phyloP scores from a whole-genome alignment of 2,329 filamentous ascomycete genomes.

The Septoria petroselini region DNA sequence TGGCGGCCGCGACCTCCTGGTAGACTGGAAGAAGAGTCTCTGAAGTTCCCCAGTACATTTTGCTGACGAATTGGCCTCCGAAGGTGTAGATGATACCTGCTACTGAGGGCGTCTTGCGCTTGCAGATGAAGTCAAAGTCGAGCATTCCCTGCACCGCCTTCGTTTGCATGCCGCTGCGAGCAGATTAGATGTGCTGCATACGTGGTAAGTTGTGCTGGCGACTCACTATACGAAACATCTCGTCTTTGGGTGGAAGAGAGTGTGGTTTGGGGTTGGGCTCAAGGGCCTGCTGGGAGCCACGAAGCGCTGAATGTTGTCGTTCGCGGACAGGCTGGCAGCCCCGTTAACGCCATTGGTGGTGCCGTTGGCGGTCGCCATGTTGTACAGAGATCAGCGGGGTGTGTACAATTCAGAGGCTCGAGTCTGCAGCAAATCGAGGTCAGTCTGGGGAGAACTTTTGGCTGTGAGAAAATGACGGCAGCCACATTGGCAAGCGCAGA shows the following conservation, averaged over 20 bases:
- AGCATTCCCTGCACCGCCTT: constrained; percentile 66
- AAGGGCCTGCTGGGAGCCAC: constrained; percentile 85
- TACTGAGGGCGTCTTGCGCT: constrained; percentile 91
- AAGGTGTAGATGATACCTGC: constrained; percentile 99
- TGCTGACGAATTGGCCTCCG: constrained; percentile 99
- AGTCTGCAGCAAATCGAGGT: not conserved
- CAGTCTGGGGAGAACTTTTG: not conserved
- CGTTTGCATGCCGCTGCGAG: constrained; percentile 79
- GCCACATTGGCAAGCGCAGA: not conserved
- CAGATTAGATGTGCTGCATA: constrained; percentile 32
- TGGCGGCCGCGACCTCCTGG: constrained; percentile 87
- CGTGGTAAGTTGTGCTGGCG: not conserved
- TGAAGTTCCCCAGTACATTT: constrained; percentile 99
- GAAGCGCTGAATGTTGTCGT: constrained; percentile 99
- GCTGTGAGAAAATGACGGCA: not conserved
- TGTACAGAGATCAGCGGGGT: constrained; percentile 30
- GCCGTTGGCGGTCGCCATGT: constrained; percentile 41
- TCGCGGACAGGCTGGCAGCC: constrained; percentile 61
- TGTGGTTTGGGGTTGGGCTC: constrained; percentile 82
- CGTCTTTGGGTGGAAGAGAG: constrained; percentile 98
- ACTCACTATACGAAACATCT: constrained; percentile 96
- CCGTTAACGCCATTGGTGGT: constrained; percentile 36
- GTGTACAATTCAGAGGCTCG: not conserved
- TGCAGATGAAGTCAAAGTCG: constrained; percentile 99
- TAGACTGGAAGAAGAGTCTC: constrained; percentile 98